Percentiles rank a stretch among this genome's conserved stretches.
These are phyloP conservation scores for Fusarium paranaense DNA, from an alignment of 2,329 filamentous ascomycete genomes.

Conservation along the genomic window DNA sequence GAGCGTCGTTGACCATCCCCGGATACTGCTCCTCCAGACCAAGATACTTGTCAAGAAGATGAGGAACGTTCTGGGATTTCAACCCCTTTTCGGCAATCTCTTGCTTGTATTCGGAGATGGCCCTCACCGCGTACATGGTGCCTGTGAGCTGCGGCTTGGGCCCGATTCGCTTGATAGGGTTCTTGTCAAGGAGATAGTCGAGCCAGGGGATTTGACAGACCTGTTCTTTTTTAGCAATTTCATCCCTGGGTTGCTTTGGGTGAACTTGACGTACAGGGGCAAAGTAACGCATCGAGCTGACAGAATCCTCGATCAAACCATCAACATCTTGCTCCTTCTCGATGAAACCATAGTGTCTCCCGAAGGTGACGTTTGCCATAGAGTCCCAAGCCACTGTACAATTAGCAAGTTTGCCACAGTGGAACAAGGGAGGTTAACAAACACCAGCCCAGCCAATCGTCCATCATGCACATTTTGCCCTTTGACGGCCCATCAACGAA, in stretches of 20 bases:
- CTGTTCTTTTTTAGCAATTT: not conserved
- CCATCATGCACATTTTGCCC: not conserved
- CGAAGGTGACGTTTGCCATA: not conserved
- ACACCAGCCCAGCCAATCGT: not conserved
- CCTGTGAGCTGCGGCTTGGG: not conserved
- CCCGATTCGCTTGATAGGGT: conserved; percentile 4
- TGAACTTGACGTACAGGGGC: not conserved
- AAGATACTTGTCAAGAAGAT: conserved; percentile 21
- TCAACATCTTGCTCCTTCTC: not conserved
- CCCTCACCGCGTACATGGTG: not conserved
- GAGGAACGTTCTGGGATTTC: not conserved
- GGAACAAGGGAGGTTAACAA: not conserved
- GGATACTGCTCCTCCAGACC: conserved; percentile 12
- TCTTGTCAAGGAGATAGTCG: conserved; percentile 9
- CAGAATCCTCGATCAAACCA: not conserved
- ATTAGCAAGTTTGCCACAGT: not conserved
- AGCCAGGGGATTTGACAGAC: conserved; percentile 5
- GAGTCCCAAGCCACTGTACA: not conserved
- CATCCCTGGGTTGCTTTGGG: too few species aligned
- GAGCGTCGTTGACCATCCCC: conserved; percentile 11
- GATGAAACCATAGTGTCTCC: not conserved
- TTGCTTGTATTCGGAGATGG: not conserved
- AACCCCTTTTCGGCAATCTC: not conserved
- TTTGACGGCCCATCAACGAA: not conserved
- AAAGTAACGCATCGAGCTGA: not conserved